phyloP scores from a whole-genome alignment of 1,284 basidiomycete species.

The Ustanciosporium gigantosporum region DNA sequence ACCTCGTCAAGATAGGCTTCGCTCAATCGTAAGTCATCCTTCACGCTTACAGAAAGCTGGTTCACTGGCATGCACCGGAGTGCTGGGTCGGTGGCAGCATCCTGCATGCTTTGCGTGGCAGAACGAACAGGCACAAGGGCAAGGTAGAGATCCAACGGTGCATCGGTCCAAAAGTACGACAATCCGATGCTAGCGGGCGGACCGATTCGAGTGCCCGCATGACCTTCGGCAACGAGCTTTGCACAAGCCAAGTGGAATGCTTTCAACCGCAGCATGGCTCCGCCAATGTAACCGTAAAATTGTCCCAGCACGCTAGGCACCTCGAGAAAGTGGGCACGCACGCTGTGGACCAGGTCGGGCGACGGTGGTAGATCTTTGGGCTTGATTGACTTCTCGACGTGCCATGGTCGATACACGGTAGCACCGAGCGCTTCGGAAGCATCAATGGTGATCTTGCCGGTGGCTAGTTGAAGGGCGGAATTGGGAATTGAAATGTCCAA shows the following conservation, averaged over 20 bases:
- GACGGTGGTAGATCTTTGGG: conserved; percentile 10
- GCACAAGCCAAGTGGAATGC: conserved; percentile 37
- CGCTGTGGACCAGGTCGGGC: conserved; percentile 3
- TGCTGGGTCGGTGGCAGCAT: conserved; percentile 5
- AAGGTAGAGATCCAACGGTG: conserved; percentile 35
- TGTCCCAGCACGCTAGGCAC: conserved; percentile 30
- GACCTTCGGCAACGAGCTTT: conserved; percentile 1
- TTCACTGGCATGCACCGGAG: conserved; percentile 9
- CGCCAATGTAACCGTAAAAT: conserved; percentile 32
- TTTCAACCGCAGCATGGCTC: conserved; percentile 33
- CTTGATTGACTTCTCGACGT: conserved; percentile 1
- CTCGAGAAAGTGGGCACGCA: conserved; percentile 22
- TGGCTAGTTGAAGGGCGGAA: conserved; percentile 5
- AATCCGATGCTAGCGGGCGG: conserved; percentile 6
- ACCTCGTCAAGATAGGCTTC: conserved; percentile 1
- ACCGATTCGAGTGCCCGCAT: background rate
- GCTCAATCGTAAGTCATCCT: conserved; percentile 13
- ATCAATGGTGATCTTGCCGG: conserved; percentile 13
- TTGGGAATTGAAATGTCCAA: conserved; percentile 2
- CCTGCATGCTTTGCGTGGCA: conserved; percentile 10
- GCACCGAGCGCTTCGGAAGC: conserved; percentile 3
- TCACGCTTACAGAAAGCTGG: conserved; percentile 12
- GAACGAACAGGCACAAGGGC: conserved; percentile 8
- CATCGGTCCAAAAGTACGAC: conserved; percentile 45
- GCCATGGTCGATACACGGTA: conserved; percentile 14